Evolutionary conservation across 345 rosid species (phyloP), one percentile per base, ranked within the genome.

Genomic region (Isatis tinctoria): DNA sequence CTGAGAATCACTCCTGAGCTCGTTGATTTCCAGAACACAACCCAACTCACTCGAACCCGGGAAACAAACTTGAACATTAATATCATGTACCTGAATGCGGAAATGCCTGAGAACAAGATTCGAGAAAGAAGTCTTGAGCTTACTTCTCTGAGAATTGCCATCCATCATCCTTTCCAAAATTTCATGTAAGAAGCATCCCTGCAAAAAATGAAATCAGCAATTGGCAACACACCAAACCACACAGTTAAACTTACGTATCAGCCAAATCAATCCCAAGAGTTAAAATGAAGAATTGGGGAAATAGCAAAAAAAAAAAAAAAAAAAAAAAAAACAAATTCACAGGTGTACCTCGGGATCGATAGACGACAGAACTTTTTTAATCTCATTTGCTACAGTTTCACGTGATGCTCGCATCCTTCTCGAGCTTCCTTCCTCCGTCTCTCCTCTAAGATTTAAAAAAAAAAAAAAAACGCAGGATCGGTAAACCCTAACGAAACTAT

Each of bases 341-440:
- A 36, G 4, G 45, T n/a, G 56, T 79, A 94, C 98, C 95, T 91
- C 90, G 40, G 97, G 91, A 79, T 94, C 98, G 44, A 89, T 72
- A 28, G 67, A 81, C 10, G 80, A 85, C 16, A 94, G 74, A 58
- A 67, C 77, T 84, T 81, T 83, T 72, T 81, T 83, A 41, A 83
- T 72, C 76, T 87, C 84, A 73, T 78, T 78, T 4, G 61, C 67
- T 18, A 70, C 75, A 11, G 54, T 67, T 33, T 77, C 75, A 54
- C 44, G 54, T 44, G 78, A 74, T 49, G 73, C 80, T 76, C 65
- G 36, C 63, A 3, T 59, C 73, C 76, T 78, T 40, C 77, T 76
- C 32, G 56, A 62, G 52, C 83, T 69, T 67, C 84, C 82, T 33
- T 85, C 82, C 52, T 77, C 78, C 75, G 64, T 75, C 70, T 76